phyloP scores from a whole-genome alignment of 768 basidiomycete species.

The Cubamyces lactineus region DNA sequence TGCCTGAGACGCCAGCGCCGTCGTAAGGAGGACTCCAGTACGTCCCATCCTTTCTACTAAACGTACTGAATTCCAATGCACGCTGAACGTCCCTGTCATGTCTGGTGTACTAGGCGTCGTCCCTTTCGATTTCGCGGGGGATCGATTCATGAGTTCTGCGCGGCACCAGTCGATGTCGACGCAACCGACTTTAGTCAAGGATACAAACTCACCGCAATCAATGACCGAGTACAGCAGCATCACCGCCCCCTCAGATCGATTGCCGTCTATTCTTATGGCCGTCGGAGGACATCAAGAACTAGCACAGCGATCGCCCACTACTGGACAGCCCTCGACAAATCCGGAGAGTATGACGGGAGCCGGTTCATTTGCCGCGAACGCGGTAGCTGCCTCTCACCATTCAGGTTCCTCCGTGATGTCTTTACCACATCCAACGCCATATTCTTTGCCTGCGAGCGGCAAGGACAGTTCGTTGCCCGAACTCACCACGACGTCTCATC shows the following conservation, averaged over 20 bases:
- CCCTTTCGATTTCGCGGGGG: neutral
- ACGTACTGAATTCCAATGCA: neutral
- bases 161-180: no score
- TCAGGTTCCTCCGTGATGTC: no score
- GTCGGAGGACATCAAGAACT: no score
- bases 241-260: neutral
- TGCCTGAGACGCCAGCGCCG: neutral
- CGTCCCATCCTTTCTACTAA: neutral
- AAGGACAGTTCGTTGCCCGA: neutral
- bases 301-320: no score
- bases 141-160: no score
- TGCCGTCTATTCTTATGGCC: neutral
- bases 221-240: neutral
- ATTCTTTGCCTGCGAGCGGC: no score
- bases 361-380: no score
- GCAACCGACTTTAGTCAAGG: neutral
- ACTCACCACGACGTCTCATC: neutral
- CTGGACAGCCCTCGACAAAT: neutral
- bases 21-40: neutral
- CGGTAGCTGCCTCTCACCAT: no score
- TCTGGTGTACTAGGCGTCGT: neutral
- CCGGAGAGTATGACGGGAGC: no score
- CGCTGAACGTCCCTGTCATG: no score
- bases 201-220: neutral
- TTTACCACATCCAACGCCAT: no score